Percentiles rank a stretch among this genome's conserved stretches.
Evolutionary conservation across 2,329 filamentous ascomycete genomes (phyloP).

Genomic region (Leptodontidium sp.): DNA sequence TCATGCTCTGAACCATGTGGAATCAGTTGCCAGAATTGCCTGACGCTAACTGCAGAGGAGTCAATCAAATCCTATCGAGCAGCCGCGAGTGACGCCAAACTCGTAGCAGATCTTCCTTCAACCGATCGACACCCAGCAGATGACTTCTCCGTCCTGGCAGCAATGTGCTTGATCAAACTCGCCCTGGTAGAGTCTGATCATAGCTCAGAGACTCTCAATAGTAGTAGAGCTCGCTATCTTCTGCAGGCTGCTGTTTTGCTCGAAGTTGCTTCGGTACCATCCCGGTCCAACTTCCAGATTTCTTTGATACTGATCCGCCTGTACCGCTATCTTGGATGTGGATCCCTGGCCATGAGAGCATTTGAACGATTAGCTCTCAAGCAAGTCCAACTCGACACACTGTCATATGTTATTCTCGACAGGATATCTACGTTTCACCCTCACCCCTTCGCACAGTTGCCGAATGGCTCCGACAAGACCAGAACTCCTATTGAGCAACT

Average conservation of each 20-base stretch:
- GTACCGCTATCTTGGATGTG: conserved; percentile 49
- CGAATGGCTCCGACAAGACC: conserved; percentile 31
- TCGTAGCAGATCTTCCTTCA: conserved; percentile 40
- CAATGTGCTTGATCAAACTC: conserved; percentile 46
- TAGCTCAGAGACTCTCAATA: conserved; percentile 28
- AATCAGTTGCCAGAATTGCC: conserved; percentile 35
- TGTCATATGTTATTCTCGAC: conserved; percentile 50
- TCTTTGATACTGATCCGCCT: conserved; percentile 49
- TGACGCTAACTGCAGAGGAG: conserved; percentile 36
- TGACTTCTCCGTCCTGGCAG: conserved; percentile 45
- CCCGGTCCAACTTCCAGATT: conserved; percentile 51
- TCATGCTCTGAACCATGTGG: conserved; percentile 36
- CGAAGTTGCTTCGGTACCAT: conserved; percentile 46
- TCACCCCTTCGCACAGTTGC: conserved; percentile 40
- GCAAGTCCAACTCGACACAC: conserved; percentile 51
- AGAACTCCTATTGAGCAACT: conserved; percentile 40
- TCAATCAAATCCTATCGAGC: conserved; percentile 37
- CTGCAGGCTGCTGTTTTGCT: conserved; percentile 46
- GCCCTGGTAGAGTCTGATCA: conserved; percentile 26
- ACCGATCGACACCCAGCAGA: conserved; percentile 48
- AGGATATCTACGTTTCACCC: conserved; percentile 51
- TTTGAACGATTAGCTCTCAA: conserved; percentile 50
- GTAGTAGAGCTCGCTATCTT: conserved; percentile 33
- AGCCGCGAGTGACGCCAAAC: conserved; percentile 39
- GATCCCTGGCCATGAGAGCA: conserved; percentile 48